phyloP scores from a whole-genome alignment of 257 asterid genomes.

The Nicotiana benthamiana region DNA sequence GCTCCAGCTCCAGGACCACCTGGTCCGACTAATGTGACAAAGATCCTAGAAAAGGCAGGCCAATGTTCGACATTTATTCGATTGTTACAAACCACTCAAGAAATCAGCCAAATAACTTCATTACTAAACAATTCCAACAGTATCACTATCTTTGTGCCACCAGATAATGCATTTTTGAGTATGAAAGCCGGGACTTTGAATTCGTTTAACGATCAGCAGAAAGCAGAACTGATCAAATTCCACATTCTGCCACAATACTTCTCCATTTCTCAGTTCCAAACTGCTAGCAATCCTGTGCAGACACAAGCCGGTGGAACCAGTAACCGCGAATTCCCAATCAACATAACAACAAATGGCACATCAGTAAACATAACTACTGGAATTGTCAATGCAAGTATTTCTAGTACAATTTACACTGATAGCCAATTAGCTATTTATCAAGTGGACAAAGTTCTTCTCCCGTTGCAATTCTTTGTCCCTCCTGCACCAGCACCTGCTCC shows the following conservation, averaged over 20 bases:
- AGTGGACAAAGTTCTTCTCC: constrained; percentile 43
- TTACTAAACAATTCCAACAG: constrained; percentile 48
- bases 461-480: constrained; percentile 32
- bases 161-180: constrained; percentile 34
- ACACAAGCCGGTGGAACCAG: constrained; percentile 47
- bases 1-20: constrained; percentile 36
- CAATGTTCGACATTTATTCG: constrained; percentile 42
- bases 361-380: constrained; percentile 45
- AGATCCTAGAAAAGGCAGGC: constrained; percentile 49
- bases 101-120: constrained; percentile 37
- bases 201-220: constrained; percentile 30
- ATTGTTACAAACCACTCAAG: constrained; percentile 41
- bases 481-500: constrained; percentile 48
- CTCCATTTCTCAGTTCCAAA: constrained; percentile 37
- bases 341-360: constrained; percentile 36
- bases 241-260: constrained; percentile 33
- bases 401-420: constrained; percentile 30
- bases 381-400: constrained; percentile 37
- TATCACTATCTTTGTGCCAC: constrained; percentile 39
- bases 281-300: constrained; percentile 35
- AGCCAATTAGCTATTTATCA: constrained; percentile 41
- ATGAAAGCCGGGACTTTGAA: constrained; percentile 40
- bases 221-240: constrained; percentile 37
- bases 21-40: constrained; percentile 37
- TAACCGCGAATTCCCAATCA: constrained; percentile 28